Base-by-base conservation (phyloP, 495 filamentous ascomycete genomes). In the Hyaloscypha variabilis region DNA sequence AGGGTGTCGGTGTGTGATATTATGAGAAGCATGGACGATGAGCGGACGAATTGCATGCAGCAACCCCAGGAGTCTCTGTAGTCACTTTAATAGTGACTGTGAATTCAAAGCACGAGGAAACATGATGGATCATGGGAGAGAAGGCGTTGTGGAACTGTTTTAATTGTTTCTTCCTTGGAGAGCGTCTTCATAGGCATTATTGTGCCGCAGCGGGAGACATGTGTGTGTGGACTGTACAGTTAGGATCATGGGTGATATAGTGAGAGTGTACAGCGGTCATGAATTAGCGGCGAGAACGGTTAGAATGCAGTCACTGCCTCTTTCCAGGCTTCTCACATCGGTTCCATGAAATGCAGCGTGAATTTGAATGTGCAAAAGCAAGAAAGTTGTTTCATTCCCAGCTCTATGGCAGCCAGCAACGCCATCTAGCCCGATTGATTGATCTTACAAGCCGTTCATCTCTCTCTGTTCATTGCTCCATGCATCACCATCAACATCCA, bases 1-100 rank as follows among this genome's bases (percentile, higher is more conserved):
- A 10, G 83, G 89, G 21, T 91, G 90, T 71, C 87, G 91, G 60
- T 97, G 93, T 77, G 86, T 94, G 59, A 90, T 96, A 58, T 84
- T 93, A 77, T 93, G 84, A 28, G 14, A 24, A 3, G 60, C 1
- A 49, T 80, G 71, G 73, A 69, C 52, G 26, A 6, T 53, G 46
- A 63, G 34, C 21, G 25, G 21, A 59, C 23, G 57, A 25, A 59
- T 59, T 24, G 3, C 23, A 54, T 21, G 29, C 29, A 57, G 24
- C 54, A 57, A 29, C 30, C 29, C 29, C 8, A 29, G 26, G 8
- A 34, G 1, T 31, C 34, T 14, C 51, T 10, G 51, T 54, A n/a
- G 17, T 10, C 6, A 6, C 14, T 25, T 54, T 28, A 25, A 5
- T 19, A 17, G 51, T 25, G 23, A 54, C 51, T 8, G 25, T 24